Evolutionary conservation across 768 basidiomycete genomes (phyloP).

Genomic region (Pleurotus eryngii): DNA sequence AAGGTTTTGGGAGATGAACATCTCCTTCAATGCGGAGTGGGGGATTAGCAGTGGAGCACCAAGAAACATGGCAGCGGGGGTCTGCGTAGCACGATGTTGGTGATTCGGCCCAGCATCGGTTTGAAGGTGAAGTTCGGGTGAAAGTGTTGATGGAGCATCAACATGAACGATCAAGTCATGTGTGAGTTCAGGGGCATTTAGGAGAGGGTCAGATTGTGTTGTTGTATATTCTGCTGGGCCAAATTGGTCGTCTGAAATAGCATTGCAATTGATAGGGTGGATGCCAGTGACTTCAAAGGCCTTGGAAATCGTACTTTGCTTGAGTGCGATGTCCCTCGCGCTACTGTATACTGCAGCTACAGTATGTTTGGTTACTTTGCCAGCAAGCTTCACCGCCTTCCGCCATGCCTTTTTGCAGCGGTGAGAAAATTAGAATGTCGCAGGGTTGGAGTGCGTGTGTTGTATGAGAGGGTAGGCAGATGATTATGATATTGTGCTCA

Average conservation of each 20-base stretch:
- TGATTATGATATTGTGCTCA: slow-evolving; percentile 13
- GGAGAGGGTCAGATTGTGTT: background rate
- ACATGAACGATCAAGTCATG: too few species aligned
- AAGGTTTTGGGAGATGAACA: too few species aligned
- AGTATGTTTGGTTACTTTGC: too few species aligned
- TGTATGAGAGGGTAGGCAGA: slow-evolving; percentile 20
- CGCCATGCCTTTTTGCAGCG: slow-evolving; percentile 22
- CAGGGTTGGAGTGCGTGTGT: slow-evolving; percentile 18
- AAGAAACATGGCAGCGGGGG: too few species aligned
- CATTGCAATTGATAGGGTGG: slow-evolving; percentile 11
- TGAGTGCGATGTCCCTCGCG: slow-evolving; percentile 6
- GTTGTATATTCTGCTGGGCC: too few species aligned
- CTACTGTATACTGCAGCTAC: background rate
- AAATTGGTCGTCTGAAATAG: slow-evolving; percentile 9
- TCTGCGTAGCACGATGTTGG: too few species aligned
- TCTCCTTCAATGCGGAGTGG: too few species aligned
- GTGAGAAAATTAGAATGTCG: slow-evolving; percentile 30
- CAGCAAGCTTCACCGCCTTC: background rate
- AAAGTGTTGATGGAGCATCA: too few species aligned
- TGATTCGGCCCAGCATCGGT: too few species aligned
- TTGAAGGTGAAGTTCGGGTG: too few species aligned
- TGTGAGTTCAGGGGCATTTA: too few species aligned
- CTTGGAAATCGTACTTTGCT: background rate
- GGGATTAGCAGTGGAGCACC: too few species aligned
- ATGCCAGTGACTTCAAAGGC: slow-evolving; percentile 13